These are phyloP conservation scores for Coix lacrymajobi DNA, from an alignment of 176 grass and related monocot genomes.

Conservation along the genomic window DNA sequence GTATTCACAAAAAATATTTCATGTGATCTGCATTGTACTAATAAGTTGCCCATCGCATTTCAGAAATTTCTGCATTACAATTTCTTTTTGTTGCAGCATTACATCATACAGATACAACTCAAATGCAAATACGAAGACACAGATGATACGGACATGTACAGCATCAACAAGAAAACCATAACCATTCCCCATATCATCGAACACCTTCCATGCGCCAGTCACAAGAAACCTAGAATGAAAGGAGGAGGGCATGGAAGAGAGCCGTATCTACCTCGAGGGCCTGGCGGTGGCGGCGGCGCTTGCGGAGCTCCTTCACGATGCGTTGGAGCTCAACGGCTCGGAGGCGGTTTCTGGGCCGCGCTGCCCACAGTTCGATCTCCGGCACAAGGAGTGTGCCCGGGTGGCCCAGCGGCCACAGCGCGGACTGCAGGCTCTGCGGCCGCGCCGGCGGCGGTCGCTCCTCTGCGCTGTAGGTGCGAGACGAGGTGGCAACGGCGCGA, in stretches of 20 bases:
- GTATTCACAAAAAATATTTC: background rate
- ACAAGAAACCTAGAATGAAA: background rate
- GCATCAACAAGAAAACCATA: background rate
- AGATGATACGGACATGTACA: background rate
- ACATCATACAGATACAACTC: conserved; percentile 9
- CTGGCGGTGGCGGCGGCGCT: conserved; percentile 53
- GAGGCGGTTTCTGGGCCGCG: conserved; percentile 35
- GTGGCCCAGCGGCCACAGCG: conserved; percentile 61
- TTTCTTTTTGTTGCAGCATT: background rate
- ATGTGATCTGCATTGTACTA: background rate
- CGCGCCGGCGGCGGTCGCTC: background rate
- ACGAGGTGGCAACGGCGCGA: background rate
- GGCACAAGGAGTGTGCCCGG: conserved; percentile 55
- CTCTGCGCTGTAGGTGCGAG: conserved; percentile 6
- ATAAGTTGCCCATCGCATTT: background rate
- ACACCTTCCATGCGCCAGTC: background rate
- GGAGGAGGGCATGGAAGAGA: background rate
- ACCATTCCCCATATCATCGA: background rate
- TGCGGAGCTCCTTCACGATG: conserved; percentile 51
- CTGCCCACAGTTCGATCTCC: conserved; percentile 66
- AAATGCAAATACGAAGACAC: background rate
- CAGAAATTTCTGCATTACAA: background rate
- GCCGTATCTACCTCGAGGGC: conserved; percentile 66
- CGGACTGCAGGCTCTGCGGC: conserved; percentile 40
- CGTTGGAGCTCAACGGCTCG: conserved; percentile 48